phyloP scores from a whole-genome alignment of 2,329 filamentous ascomycete species.

The Sclerotinia spermophila region DNA sequence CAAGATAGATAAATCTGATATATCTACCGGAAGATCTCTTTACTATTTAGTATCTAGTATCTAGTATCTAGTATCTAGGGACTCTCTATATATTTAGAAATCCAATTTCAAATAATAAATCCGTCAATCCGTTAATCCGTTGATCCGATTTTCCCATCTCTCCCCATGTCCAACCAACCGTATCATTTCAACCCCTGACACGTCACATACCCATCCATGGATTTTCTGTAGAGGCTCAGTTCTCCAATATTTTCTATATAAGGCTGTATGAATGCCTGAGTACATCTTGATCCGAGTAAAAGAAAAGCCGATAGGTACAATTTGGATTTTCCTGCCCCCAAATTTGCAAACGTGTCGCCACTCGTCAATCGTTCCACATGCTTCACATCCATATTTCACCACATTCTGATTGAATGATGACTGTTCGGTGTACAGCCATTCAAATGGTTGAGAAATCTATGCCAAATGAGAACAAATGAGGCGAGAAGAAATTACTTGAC shows the following conservation, averaged over 20 bases:
- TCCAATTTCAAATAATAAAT: not conserved
- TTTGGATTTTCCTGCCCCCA: not conserved
- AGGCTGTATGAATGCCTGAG: constrained; percentile 7
- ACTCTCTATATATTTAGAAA: not conserved
- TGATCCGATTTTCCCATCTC: not conserved
- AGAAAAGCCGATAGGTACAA: constrained; percentile 14
- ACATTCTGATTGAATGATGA: not conserved
- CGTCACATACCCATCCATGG: constrained; percentile 6
- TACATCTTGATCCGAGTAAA: no score
- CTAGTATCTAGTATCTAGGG: not conserved
- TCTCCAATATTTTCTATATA: not conserved
- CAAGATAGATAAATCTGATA: not conserved
- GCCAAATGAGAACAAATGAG: constrained; percentile 4
- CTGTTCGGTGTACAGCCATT: not conserved
- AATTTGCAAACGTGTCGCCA: constrained; percentile 11
- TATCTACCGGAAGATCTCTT: constrained; percentile 3
- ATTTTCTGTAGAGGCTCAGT: not conserved
- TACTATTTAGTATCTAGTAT: not conserved
- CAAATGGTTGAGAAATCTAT: not conserved
- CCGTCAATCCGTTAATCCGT: not conserved
- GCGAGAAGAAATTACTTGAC: not conserved
- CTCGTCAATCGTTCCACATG: constrained; percentile 1
- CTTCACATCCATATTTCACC: not conserved
- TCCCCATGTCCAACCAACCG: not conserved
- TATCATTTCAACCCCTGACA: constrained; percentile 14